Evolutionary conservation across 2,329 filamentous ascomycete species (phyloP).

Genomic region (Ceratocystis albifundus): DNA sequence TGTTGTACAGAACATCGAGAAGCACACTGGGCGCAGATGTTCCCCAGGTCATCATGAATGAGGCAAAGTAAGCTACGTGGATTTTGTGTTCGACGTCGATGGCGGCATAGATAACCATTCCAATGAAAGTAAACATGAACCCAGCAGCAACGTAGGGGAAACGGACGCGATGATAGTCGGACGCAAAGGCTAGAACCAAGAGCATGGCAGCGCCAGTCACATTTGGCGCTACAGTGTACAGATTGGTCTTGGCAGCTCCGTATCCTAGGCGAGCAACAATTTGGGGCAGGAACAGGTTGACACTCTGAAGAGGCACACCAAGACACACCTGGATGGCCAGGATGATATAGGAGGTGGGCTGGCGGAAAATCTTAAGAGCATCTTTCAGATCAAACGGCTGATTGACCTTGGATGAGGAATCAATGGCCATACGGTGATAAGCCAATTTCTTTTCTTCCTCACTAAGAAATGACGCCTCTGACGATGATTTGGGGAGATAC

Average conservation of each 20-base stretch:
- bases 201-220: conserved; percentile 61
- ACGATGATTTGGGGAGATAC: conserved; percentile 55
- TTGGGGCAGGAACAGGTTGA: conserved; percentile 44
- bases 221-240: conserved; percentile 74
- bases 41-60: conserved; percentile 76
- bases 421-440: conserved; percentile 61
- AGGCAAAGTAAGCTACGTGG: conserved; percentile 61
- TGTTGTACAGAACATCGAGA: conserved; percentile 58
- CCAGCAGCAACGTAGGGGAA: conserved; percentile 65
- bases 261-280: conserved; percentile 42
- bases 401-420: conserved; percentile 53
- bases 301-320: conserved; percentile 47
- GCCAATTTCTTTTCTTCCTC: conserved; percentile 56
- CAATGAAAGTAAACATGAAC: conserved; percentile 61
- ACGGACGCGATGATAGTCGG: conserved; percentile 53
- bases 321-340: conserved; percentile 46
- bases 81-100: conserved; percentile 52
- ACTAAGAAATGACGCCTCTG: conserved; percentile 53
- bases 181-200: conserved; percentile 58
- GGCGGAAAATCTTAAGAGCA: conserved; percentile 40
- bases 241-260: conserved; percentile 51
- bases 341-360: conserved; percentile 40
- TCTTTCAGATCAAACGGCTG: conserved; percentile 43
- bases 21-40: conserved; percentile 64
- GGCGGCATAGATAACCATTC: conserved; percentile 67